Conservation (phyloP, 1,139 yeast genomes). For the Kodamaea fungicola region DNA sequence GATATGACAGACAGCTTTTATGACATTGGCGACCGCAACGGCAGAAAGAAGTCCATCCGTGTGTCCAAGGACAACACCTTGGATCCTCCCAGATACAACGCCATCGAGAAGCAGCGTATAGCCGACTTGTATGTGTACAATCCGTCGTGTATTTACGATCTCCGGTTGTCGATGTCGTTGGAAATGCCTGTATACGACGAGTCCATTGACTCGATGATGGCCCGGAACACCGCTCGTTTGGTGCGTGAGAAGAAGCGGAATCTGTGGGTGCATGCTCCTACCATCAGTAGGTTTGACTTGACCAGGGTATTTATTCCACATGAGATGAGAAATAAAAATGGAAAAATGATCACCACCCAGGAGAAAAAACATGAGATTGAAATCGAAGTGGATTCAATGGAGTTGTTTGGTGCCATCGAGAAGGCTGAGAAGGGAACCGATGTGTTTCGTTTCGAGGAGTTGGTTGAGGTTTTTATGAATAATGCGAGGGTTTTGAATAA, state of each 20-base stretch:
- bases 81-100: slow-evolving; percentile 63
- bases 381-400: slow-evolving; percentile 67
- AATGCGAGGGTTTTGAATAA: slow-evolving; percentile 58
- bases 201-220: slow-evolving; percentile 39
- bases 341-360: slow-evolving; percentile 37
- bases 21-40: slow-evolving; percentile 37
- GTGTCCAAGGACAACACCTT: slow-evolving; percentile 58
- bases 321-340: slow-evolving; percentile 41
- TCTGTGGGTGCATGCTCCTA: slow-evolving; percentile 62
- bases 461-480: slow-evolving; percentile 68
- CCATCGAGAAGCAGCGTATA: slow-evolving; percentile 69
- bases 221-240: slow-evolving; percentile 43
- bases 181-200: slow-evolving; percentile 70
- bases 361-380: slow-evolving; percentile 56
- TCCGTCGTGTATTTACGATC: slow-evolving; percentile 76
- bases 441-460: slow-evolving; percentile 62
- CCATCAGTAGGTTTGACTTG: slow-evolving; percentile 67
- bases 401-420: slow-evolving; percentile 62
- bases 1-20: slow-evolving; percentile 42
- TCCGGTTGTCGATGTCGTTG: slow-evolving; percentile 68
- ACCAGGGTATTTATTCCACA: slow-evolving; percentile 56
- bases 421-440: slow-evolving; percentile 47
- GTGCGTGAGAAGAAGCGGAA: slow-evolving; percentile 63
- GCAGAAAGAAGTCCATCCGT: slow-evolving; percentile 59
- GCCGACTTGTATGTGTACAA: slow-evolving; percentile 68